A percentile compares a stretch with the other conserved stretches of the same genome.
Evolutionary conservation across 768 basidiomycete genomes (phyloP).

Genomic region (Kwoniella bestiolae): DNA sequence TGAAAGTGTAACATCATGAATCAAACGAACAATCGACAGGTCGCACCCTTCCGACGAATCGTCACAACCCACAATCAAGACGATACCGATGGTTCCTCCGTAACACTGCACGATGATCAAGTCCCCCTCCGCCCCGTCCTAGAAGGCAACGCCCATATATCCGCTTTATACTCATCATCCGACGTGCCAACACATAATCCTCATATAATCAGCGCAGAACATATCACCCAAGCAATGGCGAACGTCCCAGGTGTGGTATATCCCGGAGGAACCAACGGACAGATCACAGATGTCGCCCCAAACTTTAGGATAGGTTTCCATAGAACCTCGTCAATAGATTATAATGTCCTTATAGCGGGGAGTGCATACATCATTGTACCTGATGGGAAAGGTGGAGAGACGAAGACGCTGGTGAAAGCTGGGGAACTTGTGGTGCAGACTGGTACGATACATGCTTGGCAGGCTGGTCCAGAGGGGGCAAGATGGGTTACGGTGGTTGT

Average conservation of each 20-base stretch:
- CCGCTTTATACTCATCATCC: conserved; percentile 34
- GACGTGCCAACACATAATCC: conserved; percentile 31
- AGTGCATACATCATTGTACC: conserved; percentile 42
- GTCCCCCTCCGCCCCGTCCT: conserved; percentile 29
- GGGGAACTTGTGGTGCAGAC: conserved; percentile 56
- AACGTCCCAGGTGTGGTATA: conserved; percentile 31
- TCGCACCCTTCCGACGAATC: conserved; percentile 25
- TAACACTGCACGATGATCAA: conserved; percentile 24
- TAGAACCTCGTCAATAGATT: conserved; percentile 53
- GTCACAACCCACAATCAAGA: conserved; percentile 34
- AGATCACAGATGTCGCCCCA: conserved; percentile 49
- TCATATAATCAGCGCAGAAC: conserved; percentile 17
- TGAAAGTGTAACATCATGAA: background rate
- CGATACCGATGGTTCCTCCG: conserved; percentile 25
- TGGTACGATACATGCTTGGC: conserved; percentile 55
- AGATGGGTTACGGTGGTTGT: conserved; percentile 53
- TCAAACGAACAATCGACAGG: background rate
- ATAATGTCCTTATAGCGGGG: conserved; percentile 51
- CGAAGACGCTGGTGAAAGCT: conserved; percentile 38
- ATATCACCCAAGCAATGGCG: conserved; percentile 23
- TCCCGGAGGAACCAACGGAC: conserved; percentile 44
- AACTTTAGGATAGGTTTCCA: conserved; percentile 46
- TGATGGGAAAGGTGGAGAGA: conserved; percentile 30
- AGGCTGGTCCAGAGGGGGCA: conserved; percentile 48
- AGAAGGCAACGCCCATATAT: conserved; percentile 24